A percentile compares a stretch with the other conserved stretches of the same genome.
These are phyloP conservation scores for Lizonia empirigonia DNA, from an alignment of 2,329 filamentous ascomycete species.

Conservation along the genomic window DNA sequence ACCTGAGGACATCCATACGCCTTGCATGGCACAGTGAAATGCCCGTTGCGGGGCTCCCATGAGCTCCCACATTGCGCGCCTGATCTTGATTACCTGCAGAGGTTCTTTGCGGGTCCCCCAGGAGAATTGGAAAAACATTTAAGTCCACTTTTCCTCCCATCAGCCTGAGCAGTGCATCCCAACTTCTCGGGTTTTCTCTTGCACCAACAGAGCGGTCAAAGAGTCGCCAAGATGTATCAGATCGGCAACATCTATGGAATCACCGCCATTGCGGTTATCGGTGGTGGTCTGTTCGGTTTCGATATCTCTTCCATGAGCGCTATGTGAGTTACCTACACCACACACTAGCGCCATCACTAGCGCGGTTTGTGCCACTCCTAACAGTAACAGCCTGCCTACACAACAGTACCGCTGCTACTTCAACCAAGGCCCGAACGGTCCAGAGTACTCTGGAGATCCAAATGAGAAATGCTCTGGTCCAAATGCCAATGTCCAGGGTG, in stretches of 20 bases:
- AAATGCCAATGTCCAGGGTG: constrained; percentile 62
- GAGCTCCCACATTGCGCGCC: constrained; percentile 23
- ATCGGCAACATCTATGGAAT: constrained; percentile 65
- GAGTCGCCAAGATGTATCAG: constrained; percentile 36
- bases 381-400: constrained; percentile 60
- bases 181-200: constrained; percentile 8
- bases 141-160: constrained; percentile 17
- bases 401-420: constrained; percentile 75
- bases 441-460: constrained; percentile 45
- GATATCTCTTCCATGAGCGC: constrained; percentile 76
- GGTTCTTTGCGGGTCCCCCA: constrained; percentile 2
- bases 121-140: constrained; percentile 11
- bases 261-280: constrained; percentile 63
- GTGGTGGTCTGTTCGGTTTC: constrained; percentile 76
- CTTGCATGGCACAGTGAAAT: constrained; percentile 20
- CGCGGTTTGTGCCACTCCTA: not conserved
- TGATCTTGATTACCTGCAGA: constrained; percentile 13
- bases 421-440: constrained; percentile 56
- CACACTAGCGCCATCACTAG: too few relatives aligned
- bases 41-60: constrained; percentile 26
- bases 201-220: constrained; percentile 5
- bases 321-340: constrained; percentile 41
- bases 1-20: constrained; percentile 2
- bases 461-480: constrained; percentile 59
- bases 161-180: constrained; percentile 4